These are phyloP conservation scores for Xylaria sp. DNA, from an alignment of 2,329 filamentous ascomycete genomes.

Conservation along the genomic window DNA sequence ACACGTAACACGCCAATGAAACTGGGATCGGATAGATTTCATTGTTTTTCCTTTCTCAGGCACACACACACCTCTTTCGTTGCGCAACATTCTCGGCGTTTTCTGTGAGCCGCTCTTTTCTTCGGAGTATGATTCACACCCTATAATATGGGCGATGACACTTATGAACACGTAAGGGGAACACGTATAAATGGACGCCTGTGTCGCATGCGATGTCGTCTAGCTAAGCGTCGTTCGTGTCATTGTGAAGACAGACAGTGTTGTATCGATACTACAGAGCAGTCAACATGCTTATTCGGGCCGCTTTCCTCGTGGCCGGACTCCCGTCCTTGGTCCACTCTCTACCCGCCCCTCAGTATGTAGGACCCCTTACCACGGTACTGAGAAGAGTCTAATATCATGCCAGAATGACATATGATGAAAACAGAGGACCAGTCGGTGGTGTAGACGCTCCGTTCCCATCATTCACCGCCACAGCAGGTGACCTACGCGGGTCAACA, in stretches of 20 bases:
- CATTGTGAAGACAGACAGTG: background rate
- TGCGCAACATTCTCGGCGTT: constrained; percentile 3
- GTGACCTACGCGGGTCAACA: constrained; percentile 38
- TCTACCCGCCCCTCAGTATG: constrained; percentile 20
- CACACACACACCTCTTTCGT: background rate
- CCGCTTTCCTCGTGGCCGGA: constrained; percentile 13
- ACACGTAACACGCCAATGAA: background rate
- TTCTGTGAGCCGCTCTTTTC: background rate
- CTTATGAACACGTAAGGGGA: background rate
- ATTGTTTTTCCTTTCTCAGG: background rate
- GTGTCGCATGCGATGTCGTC: background rate
- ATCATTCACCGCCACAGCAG: constrained; percentile 34
- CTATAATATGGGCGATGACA: background rate
- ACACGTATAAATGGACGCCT: constrained; percentile 9
- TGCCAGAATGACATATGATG: constrained; percentile 37
- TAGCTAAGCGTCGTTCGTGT: background rate
- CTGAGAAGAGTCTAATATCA: constrained; percentile 9
- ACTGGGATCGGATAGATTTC: background rate
- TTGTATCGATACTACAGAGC: no score
- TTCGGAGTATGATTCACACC: constrained; percentile 4
- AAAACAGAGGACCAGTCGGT: constrained; percentile 39
- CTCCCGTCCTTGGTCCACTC: constrained; percentile 15
- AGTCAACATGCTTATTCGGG: constrained; percentile 14
- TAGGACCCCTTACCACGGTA: background rate
- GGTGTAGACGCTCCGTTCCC: constrained; percentile 38